Evolutionary conservation across 179 eudicot genomes (phyloP).

Genomic region (Heliamphora pulchella): DNA sequence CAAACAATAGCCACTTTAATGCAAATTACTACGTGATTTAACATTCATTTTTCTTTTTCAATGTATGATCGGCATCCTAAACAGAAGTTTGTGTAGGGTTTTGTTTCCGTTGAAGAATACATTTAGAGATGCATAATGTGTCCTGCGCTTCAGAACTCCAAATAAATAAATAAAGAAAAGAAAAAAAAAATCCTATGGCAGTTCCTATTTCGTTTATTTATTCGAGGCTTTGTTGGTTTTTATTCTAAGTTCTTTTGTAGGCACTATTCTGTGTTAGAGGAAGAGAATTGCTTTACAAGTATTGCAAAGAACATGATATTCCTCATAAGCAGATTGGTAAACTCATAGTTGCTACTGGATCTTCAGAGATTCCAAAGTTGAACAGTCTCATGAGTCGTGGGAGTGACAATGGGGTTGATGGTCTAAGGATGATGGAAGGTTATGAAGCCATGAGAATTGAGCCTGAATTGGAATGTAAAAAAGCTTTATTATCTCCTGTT

Average conservation of each 20-base stretch:
- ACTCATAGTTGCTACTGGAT: constrained; percentile 77
- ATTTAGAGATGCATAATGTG: background rate
- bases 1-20: background rate
- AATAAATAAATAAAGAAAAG: too few relatives aligned
- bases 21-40: background rate
- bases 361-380: constrained; percentile 67
- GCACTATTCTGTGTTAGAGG: constrained; percentile 73
- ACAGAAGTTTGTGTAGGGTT: background rate
- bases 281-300: constrained; percentile 66
- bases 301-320: constrained; percentile 60
- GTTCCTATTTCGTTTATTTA: background rate
- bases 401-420: constrained; percentile 67
- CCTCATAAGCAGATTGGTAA: constrained; percentile 90
- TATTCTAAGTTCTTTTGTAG: constrained; percentile 27
- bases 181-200: background rate
- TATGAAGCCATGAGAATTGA: constrained; percentile 69
- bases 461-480: constrained; percentile 69
- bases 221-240: background rate
- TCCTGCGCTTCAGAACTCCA: background rate
- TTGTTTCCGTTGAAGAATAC: background rate
- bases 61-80: background rate
- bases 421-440: constrained; percentile 70
- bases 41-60: background rate
- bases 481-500: constrained; percentile 71
- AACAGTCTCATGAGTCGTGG: constrained; percentile 53